These are phyloP conservation scores for Leccinum subtestaceum DNA, from an alignment of 768 basidiomycete species.

Conservation along the genomic window DNA sequence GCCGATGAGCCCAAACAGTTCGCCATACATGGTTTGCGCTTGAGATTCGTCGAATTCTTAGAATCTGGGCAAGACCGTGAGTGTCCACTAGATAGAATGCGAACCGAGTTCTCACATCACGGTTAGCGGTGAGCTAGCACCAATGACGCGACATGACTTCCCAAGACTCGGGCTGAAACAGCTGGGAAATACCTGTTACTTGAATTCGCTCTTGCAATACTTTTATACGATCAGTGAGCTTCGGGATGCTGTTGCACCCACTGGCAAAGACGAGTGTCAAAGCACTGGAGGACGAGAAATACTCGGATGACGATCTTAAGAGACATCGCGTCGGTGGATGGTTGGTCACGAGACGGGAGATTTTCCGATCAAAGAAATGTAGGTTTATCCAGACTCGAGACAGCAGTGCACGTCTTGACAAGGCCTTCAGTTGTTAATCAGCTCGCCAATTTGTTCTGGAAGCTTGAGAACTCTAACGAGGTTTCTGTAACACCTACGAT, in stretches of 20 bases:
- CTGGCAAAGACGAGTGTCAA: slow-evolving; percentile 56
- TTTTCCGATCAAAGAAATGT: slow-evolving; percentile 85
- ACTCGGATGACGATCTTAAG: slow-evolving; percentile 78
- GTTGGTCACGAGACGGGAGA: slow-evolving; percentile 75
- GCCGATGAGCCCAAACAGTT: background rate
- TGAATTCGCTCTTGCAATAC: slow-evolving; percentile 79
- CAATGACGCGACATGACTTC: slow-evolving; percentile 56
- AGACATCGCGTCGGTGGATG: slow-evolving; percentile 86
- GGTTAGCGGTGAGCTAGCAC: slow-evolving; percentile 63
- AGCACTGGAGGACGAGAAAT: slow-evolving; percentile 61
- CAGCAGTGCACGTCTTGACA: slow-evolving; percentile 10
- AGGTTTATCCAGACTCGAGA: slow-evolving; percentile 25
- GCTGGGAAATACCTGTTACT: slow-evolving; percentile 84
- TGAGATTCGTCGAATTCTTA: slow-evolving; percentile 38
- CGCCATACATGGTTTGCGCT: slow-evolving; percentile 15
- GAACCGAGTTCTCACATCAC: slow-evolving; percentile 3
- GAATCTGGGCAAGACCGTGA: slow-evolving; percentile 71
- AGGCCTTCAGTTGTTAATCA: slow-evolving; percentile 66
- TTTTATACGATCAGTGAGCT: slow-evolving; percentile 95
- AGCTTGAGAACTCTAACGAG: slow-evolving; percentile 63
- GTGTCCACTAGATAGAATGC: slow-evolving; percentile 30
- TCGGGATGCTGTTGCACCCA: slow-evolving; percentile 63
- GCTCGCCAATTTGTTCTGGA: slow-evolving; percentile 74
- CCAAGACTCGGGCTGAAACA: slow-evolving; percentile 81
- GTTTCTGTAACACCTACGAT: slow-evolving; percentile 77